A percentile compares a stretch with the other conserved stretches of the same genome.
Conservation (phyloP, 2,329 filamentous ascomycete genomes). For the Biscogniauxia mediterranea region DNA sequence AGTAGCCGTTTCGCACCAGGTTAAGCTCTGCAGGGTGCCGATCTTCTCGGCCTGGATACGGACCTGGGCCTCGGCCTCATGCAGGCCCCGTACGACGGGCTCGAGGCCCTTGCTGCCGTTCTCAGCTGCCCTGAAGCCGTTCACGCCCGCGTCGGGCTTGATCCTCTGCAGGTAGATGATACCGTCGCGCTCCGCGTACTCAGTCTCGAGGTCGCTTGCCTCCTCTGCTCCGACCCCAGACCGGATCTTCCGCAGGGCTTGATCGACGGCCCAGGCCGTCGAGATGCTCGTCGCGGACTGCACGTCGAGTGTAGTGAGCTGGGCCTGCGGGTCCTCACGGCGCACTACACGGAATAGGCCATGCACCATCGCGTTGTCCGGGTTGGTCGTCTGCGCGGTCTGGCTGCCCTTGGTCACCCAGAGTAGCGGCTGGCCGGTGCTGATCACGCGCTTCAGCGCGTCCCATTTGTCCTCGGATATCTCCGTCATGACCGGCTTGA, state of each 20-base stretch:
- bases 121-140: slow-evolving; percentile 15
- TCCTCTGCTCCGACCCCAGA: no score
- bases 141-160: slow-evolving; percentile 25
- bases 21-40: slow-evolving; percentile 25
- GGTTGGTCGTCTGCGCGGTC: slow-evolving; percentile 21
- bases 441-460: slow-evolving; percentile 20
- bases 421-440: slow-evolving; percentile 15
- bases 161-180: slow-evolving; percentile 26
- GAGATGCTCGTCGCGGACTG: slow-evolving; percentile 12
- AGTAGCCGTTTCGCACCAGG: slow-evolving; percentile 12
- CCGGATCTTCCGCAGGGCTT: slow-evolving; percentile 2
- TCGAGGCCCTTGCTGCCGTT: slow-evolving; percentile 8
- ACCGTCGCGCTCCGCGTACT: slow-evolving; percentile 31
- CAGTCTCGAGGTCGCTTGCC: no score
- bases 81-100: slow-evolving; percentile 9
- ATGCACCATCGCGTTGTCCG: slow-evolving; percentile 19
- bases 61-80: slow-evolving; percentile 12
- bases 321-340: slow-evolving; percentile 14
- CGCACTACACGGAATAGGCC: slow-evolving; percentile 25
- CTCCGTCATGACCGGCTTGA: slow-evolving; percentile 5
- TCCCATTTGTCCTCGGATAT: slow-evolving; percentile 17
- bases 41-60: slow-evolving; percentile 11
- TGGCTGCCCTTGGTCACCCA: slow-evolving; percentile 30
- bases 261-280: slow-evolving; percentile 18
- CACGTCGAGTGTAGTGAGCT: slow-evolving; percentile 17